Conservation (phyloP, 768 basidiomycete species). For the Boletus tylopilopsis region DNA sequence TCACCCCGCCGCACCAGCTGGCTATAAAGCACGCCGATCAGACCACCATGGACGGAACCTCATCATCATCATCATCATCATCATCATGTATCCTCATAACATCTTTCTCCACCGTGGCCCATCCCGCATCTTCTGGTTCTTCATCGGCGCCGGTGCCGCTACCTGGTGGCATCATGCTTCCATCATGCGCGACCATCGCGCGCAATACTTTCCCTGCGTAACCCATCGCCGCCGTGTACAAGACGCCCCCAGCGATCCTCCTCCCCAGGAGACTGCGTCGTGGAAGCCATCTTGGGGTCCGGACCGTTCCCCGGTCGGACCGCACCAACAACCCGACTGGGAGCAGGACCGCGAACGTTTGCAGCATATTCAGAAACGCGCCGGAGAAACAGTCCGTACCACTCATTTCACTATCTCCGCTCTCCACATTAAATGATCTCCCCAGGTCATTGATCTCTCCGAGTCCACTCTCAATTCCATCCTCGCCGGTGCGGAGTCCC, state of each 20-base stretch:
- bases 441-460: conserved; percentile 56
- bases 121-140: conserved; percentile 68
- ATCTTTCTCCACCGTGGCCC: conserved; percentile 35
- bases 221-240: conserved; percentile 21
- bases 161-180: conserved; percentile 38
- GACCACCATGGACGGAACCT: background rate
- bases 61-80: background rate
- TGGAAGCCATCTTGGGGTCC: conserved; percentile 3
- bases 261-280: conserved; percentile 5
- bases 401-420: background rate
- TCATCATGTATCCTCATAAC: conserved; percentile 21
- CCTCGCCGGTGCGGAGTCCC: conserved; percentile 49
- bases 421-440: background rate
- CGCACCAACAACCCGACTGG: conserved; percentile 34
- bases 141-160: conserved; percentile 48
- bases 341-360: conserved; percentile 47
- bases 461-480: conserved; percentile 66
- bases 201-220: conserved; percentile 29
- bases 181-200: conserved; percentile 40
- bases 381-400: conserved; percentile 45
- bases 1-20: conserved; percentile 4
- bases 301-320: conserved; percentile 16
- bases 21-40: conserved; percentile 14
- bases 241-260: background rate
- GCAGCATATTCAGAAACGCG: conserved; percentile 43